Percentiles rank a stretch among this genome's conserved stretches.
These are phyloP conservation scores for Dichotomopilus funicola DNA, from an alignment of 2,329 filamentous ascomycete species.

Conservation along the genomic window DNA sequence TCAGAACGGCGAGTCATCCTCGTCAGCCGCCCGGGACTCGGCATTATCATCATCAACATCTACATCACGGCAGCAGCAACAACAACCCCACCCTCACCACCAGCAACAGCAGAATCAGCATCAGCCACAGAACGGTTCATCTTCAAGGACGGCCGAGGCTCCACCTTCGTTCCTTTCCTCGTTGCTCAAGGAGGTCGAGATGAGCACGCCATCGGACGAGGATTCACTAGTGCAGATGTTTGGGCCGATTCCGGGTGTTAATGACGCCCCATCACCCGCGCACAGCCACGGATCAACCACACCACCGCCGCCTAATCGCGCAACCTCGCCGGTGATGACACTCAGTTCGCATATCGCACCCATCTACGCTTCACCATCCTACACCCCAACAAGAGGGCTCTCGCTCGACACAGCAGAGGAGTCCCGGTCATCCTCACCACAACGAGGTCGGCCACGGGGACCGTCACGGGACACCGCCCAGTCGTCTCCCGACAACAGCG, in stretches of 20 bases:
- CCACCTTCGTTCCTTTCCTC: conserved; percentile 80
- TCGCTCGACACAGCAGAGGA: conserved; percentile 37
- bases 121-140: neutral
- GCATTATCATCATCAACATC: neutral
- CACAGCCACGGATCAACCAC: conserved; percentile 61
- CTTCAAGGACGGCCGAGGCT: conserved; percentile 33
- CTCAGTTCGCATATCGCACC: conserved; percentile 68
- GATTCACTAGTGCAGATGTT: conserved; percentile 41
- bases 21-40: conserved; percentile 22
- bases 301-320: conserved; percentile 65
- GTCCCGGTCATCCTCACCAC: conserved; percentile 21
- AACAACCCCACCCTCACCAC: conserved; percentile 21
- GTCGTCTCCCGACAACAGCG: conserved; percentile 23
- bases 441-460: conserved; percentile 17
- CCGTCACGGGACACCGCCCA: conserved; percentile 5
- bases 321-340: conserved; percentile 58
- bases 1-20: conserved; percentile 40
- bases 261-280: conserved; percentile 52
- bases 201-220: conserved; percentile 52
- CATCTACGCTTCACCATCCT: conserved; percentile 66
- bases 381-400: conserved; percentile 49
- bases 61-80: conserved; percentile 15
- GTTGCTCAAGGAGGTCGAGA: conserved; percentile 80
- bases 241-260: conserved; percentile 29
- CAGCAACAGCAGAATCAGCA: conserved; percentile 2